Evolutionary conservation across 2,329 filamentous ascomycete species (phyloP).

Genomic region (Pestalotiopsis sp.): DNA sequence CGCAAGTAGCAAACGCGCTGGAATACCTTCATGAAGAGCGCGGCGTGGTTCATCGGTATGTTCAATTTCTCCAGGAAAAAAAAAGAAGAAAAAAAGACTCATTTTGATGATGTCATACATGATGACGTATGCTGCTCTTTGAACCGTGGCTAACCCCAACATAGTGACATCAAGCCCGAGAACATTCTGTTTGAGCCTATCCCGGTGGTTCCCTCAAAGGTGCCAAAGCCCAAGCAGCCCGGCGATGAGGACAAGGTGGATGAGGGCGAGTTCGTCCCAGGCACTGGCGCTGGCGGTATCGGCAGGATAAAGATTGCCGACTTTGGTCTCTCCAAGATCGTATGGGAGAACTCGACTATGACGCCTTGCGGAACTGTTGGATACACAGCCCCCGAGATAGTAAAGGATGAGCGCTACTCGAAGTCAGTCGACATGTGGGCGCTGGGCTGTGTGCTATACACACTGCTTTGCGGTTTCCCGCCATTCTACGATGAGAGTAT

Average conservation of each 20-base stretch:
- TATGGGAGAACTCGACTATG: constrained; percentile 98
- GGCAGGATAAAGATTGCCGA: constrained; percentile 97
- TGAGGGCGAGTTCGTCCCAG: constrained; percentile 88
- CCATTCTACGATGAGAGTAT: constrained; percentile 99
- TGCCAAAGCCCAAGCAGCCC: constrained; percentile 77
- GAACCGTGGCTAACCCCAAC: constrained; percentile 22
- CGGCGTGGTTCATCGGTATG: constrained; percentile 95
- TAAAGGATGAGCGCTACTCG: constrained; percentile 98
- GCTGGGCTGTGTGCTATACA: constrained; percentile 94
- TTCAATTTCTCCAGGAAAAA: constrained; percentile 18
- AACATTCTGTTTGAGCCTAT: constrained; percentile 93
- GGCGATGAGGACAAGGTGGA: constrained; percentile 98
- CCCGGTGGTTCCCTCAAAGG: constrained; percentile 77
- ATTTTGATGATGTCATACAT: constrained; percentile 32
- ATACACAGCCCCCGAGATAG: constrained; percentile 97
- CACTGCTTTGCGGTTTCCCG: constrained; percentile 93
- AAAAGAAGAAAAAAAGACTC: background rate
- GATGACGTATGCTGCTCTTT: constrained; percentile 14
- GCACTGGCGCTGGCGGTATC: constrained; percentile 85
- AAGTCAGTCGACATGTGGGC: constrained; percentile 99
- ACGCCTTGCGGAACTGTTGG: constrained; percentile 98
- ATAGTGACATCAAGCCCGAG: constrained; percentile 96
- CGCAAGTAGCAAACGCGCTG: constrained; percentile 91
- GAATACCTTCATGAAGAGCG: constrained; percentile 94
- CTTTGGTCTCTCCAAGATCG: constrained; percentile 95